These are phyloP conservation scores for Pulveroboletus sp. DNA, from an alignment of 768 basidiomycete species.

Conservation along the genomic window DNA sequence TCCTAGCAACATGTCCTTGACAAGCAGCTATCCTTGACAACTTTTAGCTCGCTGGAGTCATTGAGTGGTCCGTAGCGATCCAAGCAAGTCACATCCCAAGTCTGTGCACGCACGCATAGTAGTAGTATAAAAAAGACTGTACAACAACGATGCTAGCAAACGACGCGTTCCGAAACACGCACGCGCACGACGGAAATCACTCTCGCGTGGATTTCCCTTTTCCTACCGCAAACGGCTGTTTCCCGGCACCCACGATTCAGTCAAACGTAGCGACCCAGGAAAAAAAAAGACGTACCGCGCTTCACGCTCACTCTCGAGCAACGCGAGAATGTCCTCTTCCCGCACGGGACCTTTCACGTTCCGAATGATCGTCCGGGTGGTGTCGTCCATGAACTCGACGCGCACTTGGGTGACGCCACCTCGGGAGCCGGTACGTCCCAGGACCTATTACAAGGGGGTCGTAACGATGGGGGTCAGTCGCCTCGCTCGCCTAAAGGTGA, in stretches of 20 bases:
- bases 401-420: slow-evolving; percentile 99
- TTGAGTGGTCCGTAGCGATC: too few relatives aligned
- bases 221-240: slow-evolving; percentile 23
- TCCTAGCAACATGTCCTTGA: slow-evolving; percentile 24
- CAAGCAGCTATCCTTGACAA: slow-evolving; percentile 10
- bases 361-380: slow-evolving; percentile 91
- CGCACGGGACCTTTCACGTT: slow-evolving; percentile 99
- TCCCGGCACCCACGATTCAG: too few relatives aligned
- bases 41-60: neutral
- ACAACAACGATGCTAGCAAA: slow-evolving; percentile 7
- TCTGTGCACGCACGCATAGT: neutral
- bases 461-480: too few relatives aligned
- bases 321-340: slow-evolving; percentile 92
- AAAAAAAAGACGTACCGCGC: slow-evolving; percentile 72
- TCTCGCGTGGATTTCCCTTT: neutral
- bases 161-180: neutral
- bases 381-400: slow-evolving; percentile 99
- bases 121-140: slow-evolving; percentile 1
- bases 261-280: neutral
- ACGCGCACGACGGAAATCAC: too few relatives aligned
- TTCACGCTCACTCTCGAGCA: slow-evolving; percentile 98
- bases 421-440: slow-evolving; percentile 97
- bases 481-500: too few relatives aligned
- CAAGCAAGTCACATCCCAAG: too few relatives aligned
- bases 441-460: too few relatives aligned